Base-by-base conservation (phyloP, 2,329 filamentous ascomycete genomes). In the Aspergillus sp. region DNA sequence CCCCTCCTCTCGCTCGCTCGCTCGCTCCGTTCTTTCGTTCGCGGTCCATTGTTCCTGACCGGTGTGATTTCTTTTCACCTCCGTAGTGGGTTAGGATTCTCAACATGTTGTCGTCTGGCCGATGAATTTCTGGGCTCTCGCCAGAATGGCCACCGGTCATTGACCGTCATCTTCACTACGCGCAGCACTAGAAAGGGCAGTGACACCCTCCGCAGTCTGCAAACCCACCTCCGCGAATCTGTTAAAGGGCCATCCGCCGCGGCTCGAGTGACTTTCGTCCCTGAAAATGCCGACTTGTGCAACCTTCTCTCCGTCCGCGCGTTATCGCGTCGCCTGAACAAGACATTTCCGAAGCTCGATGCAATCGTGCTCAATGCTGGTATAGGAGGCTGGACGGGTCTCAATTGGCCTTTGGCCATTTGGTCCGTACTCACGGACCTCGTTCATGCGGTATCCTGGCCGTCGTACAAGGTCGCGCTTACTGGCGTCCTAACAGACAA, bases 351-450 rank as follows among this genome's bases (percentile, higher is more conserved):
- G 2, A 86, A 88, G 62, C 80, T 99, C 31, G 91, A 98, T 73
- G 84, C 84, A 2, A 80, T 95, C 21, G 81, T 98, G 39, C 88
- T 90, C 71, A 97, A 97, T 74, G 93, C 93, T 15, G 95, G 93
- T 0, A 88, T 93, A 40, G 91, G 92, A 21, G 92, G 91, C 2
- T 96, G 91, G 90, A 84, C 80, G 0, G 90, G 90, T n/a, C 72
- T 96, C 57, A 78, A 91, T 72, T 97, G 87, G 85, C 74, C 79
- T 1, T 66, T 68, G 54, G 85, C 90, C 1, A 73, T 86, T 31
- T 84, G 78, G 76, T 73, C 69, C 9, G 68, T 85, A 6, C 67
- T 90, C 46, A 86, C 82, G 11, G 86, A 92, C 56, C 77, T 89
- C 57, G 71, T 88, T 11, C 82, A 90, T 63, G 80, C 86, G 1